These are phyloP conservation scores for Dryadomyces quercus-mongolicae DNA, from an alignment of 2,329 filamentous ascomycete genomes.

Conservation along the genomic window DNA sequence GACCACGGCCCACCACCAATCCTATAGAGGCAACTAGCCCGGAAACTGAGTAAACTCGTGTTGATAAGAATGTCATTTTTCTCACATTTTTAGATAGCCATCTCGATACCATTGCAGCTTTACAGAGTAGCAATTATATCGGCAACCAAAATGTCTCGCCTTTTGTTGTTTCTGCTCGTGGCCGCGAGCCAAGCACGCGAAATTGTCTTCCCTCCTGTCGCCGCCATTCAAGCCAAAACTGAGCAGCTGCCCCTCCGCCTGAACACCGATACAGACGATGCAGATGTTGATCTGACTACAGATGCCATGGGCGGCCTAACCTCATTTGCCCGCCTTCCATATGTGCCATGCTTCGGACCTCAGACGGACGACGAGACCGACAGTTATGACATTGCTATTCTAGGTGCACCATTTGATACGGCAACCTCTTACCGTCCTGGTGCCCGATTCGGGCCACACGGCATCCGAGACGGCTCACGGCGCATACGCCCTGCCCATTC, in stretches of 20 bases:
- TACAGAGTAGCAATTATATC: not conserved
- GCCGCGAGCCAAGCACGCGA: constrained; percentile 7
- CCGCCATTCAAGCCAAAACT: not conserved
- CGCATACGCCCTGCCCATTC: constrained; percentile 10
- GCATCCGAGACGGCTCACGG: constrained; percentile 16
- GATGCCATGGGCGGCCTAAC: constrained; percentile 42
- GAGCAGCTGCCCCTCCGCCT: not conserved
- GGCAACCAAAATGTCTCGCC: too few species aligned
- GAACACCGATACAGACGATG: not conserved
- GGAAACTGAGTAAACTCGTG: not conserved
- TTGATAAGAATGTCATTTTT: not conserved
- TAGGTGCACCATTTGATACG: constrained; percentile 39
- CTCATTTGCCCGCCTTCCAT: constrained; percentile 50
- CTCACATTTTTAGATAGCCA: not conserved
- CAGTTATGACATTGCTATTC: constrained; percentile 44
- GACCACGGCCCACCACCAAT: not conserved
- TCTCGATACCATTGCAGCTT: not conserved
- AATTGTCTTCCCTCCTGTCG: constrained; percentile 9
- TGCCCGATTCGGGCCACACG: constrained; percentile 17
- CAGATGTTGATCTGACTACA: constrained; percentile 25
- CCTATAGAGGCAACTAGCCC: not conserved
- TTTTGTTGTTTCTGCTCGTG: constrained; percentile 1
- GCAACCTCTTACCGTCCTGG: constrained; percentile 16
- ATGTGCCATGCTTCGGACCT: constrained; percentile 40
- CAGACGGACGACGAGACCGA: constrained; percentile 31